phyloP scores from a whole-genome alignment of 164 flowering plant species.

The Brasenia schreberi region DNA sequence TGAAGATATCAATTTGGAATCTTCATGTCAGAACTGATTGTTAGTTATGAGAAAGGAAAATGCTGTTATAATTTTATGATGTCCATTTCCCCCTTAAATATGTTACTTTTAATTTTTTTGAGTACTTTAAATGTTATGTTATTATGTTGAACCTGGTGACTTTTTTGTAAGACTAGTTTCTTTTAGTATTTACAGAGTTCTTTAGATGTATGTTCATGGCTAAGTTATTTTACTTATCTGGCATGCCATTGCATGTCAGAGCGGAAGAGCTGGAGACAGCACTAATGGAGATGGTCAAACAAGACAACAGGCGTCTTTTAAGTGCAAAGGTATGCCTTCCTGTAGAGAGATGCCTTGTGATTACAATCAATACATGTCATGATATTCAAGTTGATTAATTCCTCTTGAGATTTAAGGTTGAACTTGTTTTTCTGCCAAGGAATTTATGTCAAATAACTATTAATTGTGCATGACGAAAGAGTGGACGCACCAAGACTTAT shows the following conservation, averaged over 20 bases:
- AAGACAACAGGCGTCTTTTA: constrained; percentile 72
- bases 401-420: background rate
- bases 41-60: no score
- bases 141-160: no score
- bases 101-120: no score
- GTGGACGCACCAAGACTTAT: background rate
- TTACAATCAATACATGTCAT: no score
- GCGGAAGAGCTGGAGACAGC: constrained; percentile 96
- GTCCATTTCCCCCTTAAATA: no score
- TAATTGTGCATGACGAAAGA: background rate
- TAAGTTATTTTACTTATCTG: background rate
- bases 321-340: constrained; percentile 59
- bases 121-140: no score
- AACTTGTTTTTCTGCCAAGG: background rate
- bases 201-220: no score
- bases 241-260: constrained; percentile 24
- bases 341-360: background rate
- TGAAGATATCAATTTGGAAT: no score
- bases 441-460: background rate
- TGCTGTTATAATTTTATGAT: no score
- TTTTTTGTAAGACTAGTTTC: no score
- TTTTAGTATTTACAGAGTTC: no score
- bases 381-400: background rate
- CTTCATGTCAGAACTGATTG: no score
- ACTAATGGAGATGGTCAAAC: constrained; percentile 79